phyloP scores from a whole-genome alignment of 2,329 filamentous ascomycete genomes.

The Pyrenophora graminea region DNA sequence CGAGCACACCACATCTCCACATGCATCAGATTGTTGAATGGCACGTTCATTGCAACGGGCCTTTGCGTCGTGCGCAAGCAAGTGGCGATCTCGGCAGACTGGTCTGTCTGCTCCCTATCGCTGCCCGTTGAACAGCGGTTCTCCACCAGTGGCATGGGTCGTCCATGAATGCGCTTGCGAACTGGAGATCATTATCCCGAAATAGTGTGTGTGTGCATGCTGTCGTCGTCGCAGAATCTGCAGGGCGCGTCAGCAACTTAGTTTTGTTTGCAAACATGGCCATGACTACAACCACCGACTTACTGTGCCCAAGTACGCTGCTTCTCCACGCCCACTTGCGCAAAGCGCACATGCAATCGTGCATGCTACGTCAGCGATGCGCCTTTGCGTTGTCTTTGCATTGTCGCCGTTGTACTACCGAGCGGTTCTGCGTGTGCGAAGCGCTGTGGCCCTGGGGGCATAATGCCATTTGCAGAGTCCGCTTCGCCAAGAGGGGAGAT shows the following conservation, averaged over 20 bases:
- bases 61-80: conserved; percentile 10
- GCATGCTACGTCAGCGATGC: conserved; percentile 1
- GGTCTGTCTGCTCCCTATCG: neutral
- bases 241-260: conserved; percentile 17
- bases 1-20: conserved; percentile 8
- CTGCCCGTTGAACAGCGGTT: conserved; percentile 16
- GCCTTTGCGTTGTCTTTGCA: neutral
- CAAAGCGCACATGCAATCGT: neutral
- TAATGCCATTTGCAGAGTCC: conserved; percentile 15
- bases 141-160: conserved; percentile 13
- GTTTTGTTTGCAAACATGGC: conserved; percentile 17
- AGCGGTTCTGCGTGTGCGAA: conserved; percentile 7
- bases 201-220: conserved; percentile 12
- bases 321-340: too few species aligned
- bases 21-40: conserved; percentile 8
- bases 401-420: conserved; percentile 13
- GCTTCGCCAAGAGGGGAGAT: conserved; percentile 22
- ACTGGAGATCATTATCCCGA: conserved; percentile 21
- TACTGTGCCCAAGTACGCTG: too few species aligned
- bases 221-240: conserved; percentile 28
- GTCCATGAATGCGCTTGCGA: conserved; percentile 8
- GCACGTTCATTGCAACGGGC: conserved; percentile 4
- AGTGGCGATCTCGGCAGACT: conserved; percentile 10
- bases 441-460: conserved; percentile 21
- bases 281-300: neutral